A percentile compares a stretch with the other conserved stretches of the same genome.
These are phyloP conservation scores for Candida xyloterini DNA, from an alignment of 805 yeast species.

Conservation along the genomic window DNA sequence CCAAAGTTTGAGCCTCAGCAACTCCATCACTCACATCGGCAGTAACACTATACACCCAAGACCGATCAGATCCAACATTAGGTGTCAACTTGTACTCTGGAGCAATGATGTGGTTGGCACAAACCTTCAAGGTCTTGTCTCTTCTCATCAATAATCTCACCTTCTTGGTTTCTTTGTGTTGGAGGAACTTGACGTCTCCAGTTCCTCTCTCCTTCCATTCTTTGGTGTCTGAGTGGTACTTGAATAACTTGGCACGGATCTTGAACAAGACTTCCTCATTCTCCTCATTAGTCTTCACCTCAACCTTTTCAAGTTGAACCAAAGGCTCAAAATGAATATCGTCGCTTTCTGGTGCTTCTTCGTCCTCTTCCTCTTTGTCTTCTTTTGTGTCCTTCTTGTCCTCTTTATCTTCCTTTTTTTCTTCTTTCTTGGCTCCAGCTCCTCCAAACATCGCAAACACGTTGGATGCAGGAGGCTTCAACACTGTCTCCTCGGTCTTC, in stretches of 20 bases:
- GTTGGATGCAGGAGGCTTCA: conserved; percentile 68
- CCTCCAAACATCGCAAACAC: conserved; percentile 97
- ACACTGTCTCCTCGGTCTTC: conserved; percentile 33
- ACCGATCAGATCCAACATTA: conserved; percentile 95
- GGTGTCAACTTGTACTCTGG: conserved; percentile 83
- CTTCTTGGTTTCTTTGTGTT: conserved; percentile 79
- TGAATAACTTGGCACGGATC: conserved; percentile 92
- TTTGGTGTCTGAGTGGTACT: conserved; percentile 71
- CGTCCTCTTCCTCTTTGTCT: conserved; percentile 43
- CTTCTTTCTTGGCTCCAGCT: conserved; percentile 63
- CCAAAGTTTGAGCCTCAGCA: conserved; percentile 94
- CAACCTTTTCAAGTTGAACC: conserved; percentile 92
- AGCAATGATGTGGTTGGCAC: conserved; percentile 91
- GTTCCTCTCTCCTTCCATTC: conserved; percentile 99
- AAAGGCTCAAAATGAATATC: conserved; percentile 96
- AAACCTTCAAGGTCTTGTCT: conserved; percentile 95
- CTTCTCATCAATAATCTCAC: conserved; percentile 97
- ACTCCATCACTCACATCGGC: conserved; percentile 95
- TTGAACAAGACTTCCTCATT: conserved; percentile 79
- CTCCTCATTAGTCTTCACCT: conserved; percentile 93
- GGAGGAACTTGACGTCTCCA: conserved; percentile 93
- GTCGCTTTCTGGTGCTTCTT: conserved; percentile 64
- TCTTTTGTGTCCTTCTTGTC: conserved; percentile 38
- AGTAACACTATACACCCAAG: conserved; percentile 95
- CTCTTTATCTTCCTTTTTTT: conserved; percentile 34